phyloP scores from a whole-genome alignment of 2,329 filamentous ascomycete species.

The Sordariomycetes sp. region DNA sequence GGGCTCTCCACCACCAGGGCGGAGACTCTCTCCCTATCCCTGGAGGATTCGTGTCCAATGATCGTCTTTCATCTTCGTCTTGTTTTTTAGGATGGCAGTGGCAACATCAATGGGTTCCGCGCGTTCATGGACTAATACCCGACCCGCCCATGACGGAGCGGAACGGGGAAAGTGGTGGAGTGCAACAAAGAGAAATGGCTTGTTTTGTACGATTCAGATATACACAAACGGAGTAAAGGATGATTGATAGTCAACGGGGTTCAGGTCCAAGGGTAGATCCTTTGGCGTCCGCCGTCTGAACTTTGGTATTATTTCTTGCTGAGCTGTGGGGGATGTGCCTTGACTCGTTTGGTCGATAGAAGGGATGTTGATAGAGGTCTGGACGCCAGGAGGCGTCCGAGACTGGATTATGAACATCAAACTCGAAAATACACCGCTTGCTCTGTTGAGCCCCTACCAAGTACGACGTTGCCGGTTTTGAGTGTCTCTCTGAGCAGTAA shows the following conservation, averaged over 20 bases:
- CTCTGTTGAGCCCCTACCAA: neutral
- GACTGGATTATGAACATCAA: neutral
- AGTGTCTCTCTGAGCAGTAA: neutral
- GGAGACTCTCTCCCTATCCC: neutral
- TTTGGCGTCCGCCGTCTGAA: neutral
- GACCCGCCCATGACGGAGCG: neutral
- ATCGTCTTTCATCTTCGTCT: neutral
- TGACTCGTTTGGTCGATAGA: neutral
- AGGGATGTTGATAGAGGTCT: neutral
- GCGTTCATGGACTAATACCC: neutral
- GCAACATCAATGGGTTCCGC: neutral
- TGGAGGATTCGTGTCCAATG: too few species aligned
- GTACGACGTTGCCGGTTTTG: neutral
- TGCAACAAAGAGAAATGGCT: neutral
- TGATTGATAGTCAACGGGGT: neutral
- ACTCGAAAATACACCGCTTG: neutral
- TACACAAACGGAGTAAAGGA: neutral
- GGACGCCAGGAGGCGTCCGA: neutral
- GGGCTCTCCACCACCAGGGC: neutral
- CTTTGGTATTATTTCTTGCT: neutral
- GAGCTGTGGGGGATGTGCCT: neutral
- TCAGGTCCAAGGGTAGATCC: neutral
- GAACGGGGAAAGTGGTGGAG: neutral
- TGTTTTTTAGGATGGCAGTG: neutral
- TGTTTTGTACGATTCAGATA: conserved; percentile 1